phyloP scores from a whole-genome alignment of 73 alveolate species.

The Paramecium octaurelia region DNA sequence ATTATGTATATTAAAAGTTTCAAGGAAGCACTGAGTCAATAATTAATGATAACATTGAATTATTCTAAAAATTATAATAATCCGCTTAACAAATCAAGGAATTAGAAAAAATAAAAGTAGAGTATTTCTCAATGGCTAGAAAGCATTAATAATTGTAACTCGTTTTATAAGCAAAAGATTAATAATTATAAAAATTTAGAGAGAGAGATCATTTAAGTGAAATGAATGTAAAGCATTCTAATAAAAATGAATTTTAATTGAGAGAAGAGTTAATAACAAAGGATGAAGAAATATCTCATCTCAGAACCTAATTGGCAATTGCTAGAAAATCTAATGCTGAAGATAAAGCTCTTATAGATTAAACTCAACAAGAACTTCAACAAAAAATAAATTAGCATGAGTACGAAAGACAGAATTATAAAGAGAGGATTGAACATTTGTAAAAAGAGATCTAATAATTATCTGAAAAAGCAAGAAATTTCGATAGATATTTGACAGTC shows the following conservation, averaged over 20 bases:
- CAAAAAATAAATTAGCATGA: background rate
- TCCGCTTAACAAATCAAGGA: background rate
- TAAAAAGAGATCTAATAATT: background rate
- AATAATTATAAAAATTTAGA: background rate
- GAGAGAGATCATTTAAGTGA: background rate
- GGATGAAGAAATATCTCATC: background rate
- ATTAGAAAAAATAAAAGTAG: background rate
- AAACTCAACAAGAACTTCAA: background rate
- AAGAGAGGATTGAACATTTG: background rate
- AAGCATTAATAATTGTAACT: background rate
- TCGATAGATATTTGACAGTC: background rate
- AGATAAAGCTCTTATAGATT: background rate
- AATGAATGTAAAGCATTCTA: background rate
- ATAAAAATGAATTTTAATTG: background rate
- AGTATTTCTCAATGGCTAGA: background rate
- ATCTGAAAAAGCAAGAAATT: background rate
- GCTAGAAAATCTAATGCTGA: background rate
- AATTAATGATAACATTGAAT: background rate
- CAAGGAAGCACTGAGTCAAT: background rate
- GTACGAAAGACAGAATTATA: background rate
- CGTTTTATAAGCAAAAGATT: background rate
- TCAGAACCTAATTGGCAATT: background rate
- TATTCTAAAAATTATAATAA: background rate
- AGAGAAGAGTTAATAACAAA: background rate
- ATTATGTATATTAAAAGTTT: background rate